Percentiles rank a stretch among this genome's conserved stretches.
phyloP scores from a whole-genome alignment of 2,329 filamentous ascomycete genomes.

The Ramularia endophylla region DNA sequence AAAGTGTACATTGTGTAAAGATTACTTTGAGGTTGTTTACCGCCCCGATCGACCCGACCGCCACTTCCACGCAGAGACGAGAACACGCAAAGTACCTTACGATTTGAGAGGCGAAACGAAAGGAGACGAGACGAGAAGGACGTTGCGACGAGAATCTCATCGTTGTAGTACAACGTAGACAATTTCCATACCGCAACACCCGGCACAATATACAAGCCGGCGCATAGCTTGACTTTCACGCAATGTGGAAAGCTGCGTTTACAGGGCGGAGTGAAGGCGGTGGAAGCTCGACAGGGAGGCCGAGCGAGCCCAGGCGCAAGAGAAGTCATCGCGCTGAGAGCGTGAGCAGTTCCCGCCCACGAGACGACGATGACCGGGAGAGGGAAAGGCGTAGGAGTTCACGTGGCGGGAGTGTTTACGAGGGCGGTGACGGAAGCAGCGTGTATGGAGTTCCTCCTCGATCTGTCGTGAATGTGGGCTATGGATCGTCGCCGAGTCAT shows the following conservation, averaged over 20 bases:
- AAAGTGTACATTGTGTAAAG: too few species aligned
- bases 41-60: too few species aligned
- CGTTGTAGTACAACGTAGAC: too few species aligned
- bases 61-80: not conserved
- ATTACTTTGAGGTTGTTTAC: too few species aligned
- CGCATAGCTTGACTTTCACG: not conserved
- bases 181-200: not conserved
- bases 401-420: conserved; percentile 22
- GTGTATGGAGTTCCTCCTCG: not conserved
- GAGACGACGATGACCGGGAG: conserved; percentile 20
- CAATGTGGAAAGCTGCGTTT: conserved; percentile 33
- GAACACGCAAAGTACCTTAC: not conserved
- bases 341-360: conserved; percentile 18
- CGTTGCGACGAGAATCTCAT: too few species aligned
- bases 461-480: not conserved
- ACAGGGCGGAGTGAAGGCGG: conserved; percentile 29
- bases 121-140: not conserved
- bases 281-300: conserved; percentile 8
- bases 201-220: too few species aligned
- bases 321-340: conserved; percentile 21
- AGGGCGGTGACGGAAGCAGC: conserved; percentile 14
- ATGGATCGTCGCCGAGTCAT: conserved; percentile 16
- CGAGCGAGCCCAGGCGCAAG: conserved; percentile 19
- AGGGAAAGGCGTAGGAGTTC: conserved; percentile 19
- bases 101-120: not conserved